Evolutionary conservation across 2,329 filamentous ascomycete genomes (phyloP), one percentile per base, ranked within the genome.

Genomic region (Chrysoporthe cubensis): DNA sequence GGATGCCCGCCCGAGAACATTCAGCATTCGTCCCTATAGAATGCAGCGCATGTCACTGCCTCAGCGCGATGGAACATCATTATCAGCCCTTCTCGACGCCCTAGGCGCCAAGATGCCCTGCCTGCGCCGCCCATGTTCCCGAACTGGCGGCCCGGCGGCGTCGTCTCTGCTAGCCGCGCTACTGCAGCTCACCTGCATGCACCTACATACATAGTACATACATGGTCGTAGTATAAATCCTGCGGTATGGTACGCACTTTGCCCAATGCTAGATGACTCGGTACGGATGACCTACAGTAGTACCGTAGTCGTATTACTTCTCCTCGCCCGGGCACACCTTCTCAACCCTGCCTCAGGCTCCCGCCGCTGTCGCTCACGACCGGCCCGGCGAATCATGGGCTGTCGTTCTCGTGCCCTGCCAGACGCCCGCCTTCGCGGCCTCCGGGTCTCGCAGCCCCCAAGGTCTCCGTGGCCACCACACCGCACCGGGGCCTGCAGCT

Each of bases 321-420:
- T 48, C 21, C 18, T 11, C 4, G 18, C 5, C 7, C 59, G 11
- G 42, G 11, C 58, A 44, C 64, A 70, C 66, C 69, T 70, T 66
- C 69, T 70, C 46, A 65, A 69, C 52, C 60, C 57, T 37, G 69
- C 58, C 69, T 70, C 69, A 71, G 64, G 68, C 68, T 56, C 34
- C 50, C 50, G 50, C 50, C 26, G 50, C 32, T 21, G 26, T 32
- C 50, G 16, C 11, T 18, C 7, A n/a, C 40, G 14, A 16, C 54
- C n/a, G 57, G 54, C 52, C 52, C 54, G 32, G 52, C 50, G 46
- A 59, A 59, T 57, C 63, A 37, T 32, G 37, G 50, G 8, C 43
- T 40, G 18, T 44, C n/a, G 16, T 14, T 26, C 26, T 26, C 26
- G 44, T 16, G 21, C 46, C 14, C 64, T 44, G 62, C 18, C 16